Base-by-base conservation (phyloP, 2,329 filamentous ascomycete genomes). In the Coniochaeta prunicola region DNA sequence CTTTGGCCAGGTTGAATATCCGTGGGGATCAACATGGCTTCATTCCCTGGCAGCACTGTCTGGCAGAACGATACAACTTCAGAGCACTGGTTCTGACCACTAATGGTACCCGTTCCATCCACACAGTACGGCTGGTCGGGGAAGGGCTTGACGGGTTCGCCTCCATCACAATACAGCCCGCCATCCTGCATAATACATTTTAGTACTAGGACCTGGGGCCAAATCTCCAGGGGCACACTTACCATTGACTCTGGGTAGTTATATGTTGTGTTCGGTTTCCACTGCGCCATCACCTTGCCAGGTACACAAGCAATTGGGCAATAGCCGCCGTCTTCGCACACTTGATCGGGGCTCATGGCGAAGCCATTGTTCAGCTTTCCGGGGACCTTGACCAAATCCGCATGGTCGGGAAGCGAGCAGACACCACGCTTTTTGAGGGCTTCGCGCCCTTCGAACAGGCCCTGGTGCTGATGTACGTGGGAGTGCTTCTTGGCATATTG, bases 11-110 rank as follows among this genome's bases (percentile, higher is more conserved):
- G 10, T 24, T 77, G 68, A 53, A 92, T 85, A 62, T 85, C 72
- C n/a, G 88, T 92, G 17, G 89, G 88, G 66, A 92, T 92, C 64
- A 92, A 77, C 89, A 92, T 92, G 61, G 87, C 87, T 75, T 92
- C 89, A 66, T 91, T 88, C 56, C 89, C 89, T 19, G 89, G 89
- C 61, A 92, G 74, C 15, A 91, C 87, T 4, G 89, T 92, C 73
- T 92, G 89, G 73, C 89, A 92, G 73, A 89, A 90, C 2, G 89
- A 84, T 58, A 91, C 81, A 15, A 79, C 68, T 36, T 77, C 74
- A 50, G 82, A 80, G 62, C 81, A 83, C 64, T 86, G 85, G 76
- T 91, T 92, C 61, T 85, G 77, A 36, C 81, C 89, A 59, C 78
- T 76, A 58, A 92, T 80, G 8, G 84, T 69, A 48, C 87, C 88